Conservation (phyloP, 2,329 filamentous ascomycete species). For the Fusarium acutatum region DNA sequence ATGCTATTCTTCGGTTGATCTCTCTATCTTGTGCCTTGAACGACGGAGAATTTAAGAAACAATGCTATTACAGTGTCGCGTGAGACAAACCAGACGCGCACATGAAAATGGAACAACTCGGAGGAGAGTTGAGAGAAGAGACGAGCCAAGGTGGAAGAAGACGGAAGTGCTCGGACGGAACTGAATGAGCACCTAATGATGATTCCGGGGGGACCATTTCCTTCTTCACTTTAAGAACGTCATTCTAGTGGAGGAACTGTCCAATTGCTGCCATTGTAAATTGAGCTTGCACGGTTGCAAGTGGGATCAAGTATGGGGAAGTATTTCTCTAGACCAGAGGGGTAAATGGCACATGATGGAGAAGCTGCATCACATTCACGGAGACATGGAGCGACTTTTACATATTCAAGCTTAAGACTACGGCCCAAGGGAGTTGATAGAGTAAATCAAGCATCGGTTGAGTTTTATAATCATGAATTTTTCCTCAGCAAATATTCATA, state of each 20-base stretch:
- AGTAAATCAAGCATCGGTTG: not conserved
- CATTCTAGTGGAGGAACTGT: conserved; percentile 29
- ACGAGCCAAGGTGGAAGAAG: conserved; percentile 13
- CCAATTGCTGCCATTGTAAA: conserved; percentile 12
- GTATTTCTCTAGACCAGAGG: conserved; percentile 2
- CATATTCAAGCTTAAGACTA: conserved; percentile 1
- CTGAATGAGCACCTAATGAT: conserved; percentile 29
- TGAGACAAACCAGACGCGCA: conserved; percentile 23
- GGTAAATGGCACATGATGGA: conserved; percentile 32
- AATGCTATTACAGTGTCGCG: conserved; percentile 13
- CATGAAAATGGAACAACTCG: conserved; percentile 22
- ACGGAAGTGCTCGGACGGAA: conserved; percentile 36
- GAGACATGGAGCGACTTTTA: conserved; percentile 22
- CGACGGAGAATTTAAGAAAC: conserved; percentile 5
- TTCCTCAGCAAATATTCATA: not conserved
- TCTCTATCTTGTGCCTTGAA: conserved; percentile 9
- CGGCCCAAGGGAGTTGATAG: not conserved
- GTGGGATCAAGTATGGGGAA: conserved; percentile 38
- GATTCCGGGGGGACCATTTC: conserved; percentile 14
- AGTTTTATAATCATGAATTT: not conserved
- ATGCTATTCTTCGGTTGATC: conserved; percentile 2
- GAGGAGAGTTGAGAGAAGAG: not conserved
- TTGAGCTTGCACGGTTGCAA: conserved; percentile 12
- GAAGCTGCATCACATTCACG: conserved; percentile 5
- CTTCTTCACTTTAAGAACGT: conserved; percentile 23